Evolutionary conservation across 1,139 yeast genomes (phyloP).

Genomic region (Zygosaccharomyces sapae): DNA sequence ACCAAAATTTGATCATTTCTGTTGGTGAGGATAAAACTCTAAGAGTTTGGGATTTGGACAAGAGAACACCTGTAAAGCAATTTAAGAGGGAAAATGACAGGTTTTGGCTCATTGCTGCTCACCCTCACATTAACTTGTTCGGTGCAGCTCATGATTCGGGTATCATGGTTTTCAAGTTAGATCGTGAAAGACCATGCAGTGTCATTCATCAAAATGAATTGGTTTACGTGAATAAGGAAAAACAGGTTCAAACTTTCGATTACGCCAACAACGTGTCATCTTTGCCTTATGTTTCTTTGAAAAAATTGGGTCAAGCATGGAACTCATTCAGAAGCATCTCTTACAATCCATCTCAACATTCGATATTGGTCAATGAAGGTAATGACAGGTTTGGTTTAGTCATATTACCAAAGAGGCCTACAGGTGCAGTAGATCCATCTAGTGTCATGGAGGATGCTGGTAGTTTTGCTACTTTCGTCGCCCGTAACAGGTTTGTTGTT

Average conservation of each 20-base stretch:
- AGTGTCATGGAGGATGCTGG: conserved; percentile 78
- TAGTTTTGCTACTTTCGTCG: conserved; percentile 80
- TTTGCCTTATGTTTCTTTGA: conserved; percentile 76
- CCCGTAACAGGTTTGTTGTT: conserved; percentile 89
- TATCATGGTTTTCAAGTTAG: conserved; percentile 95
- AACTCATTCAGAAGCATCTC: conserved; percentile 78
- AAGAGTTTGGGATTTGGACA: conserved; percentile 94
- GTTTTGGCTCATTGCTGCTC: conserved; percentile 89
- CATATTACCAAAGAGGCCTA: conserved; percentile 76
- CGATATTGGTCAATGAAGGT: conserved; percentile 71
- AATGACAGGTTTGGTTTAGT: conserved; percentile 68
- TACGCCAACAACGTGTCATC: conserved; percentile 57
- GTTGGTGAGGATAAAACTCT: conserved; percentile 97
- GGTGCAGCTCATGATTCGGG: conserved; percentile 99
- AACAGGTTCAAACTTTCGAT: conserved; percentile 78
- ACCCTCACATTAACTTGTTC: conserved; percentile 84
- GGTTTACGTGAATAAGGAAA: conserved; percentile 75
- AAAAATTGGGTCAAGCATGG: conserved; percentile 83
- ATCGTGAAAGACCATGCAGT: conserved; percentile 94
- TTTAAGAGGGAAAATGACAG: conserved; percentile 92
- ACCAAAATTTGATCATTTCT: conserved; percentile 85
- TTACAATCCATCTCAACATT: conserved; percentile 88
- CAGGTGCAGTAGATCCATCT: conserved; percentile 89
- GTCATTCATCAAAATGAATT: conserved; percentile 66
- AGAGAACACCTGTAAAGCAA: conserved; percentile 88